Evolutionary conservation across 768 basidiomycete species (phyloP).

Genomic region (Mycena galopus): DNA sequence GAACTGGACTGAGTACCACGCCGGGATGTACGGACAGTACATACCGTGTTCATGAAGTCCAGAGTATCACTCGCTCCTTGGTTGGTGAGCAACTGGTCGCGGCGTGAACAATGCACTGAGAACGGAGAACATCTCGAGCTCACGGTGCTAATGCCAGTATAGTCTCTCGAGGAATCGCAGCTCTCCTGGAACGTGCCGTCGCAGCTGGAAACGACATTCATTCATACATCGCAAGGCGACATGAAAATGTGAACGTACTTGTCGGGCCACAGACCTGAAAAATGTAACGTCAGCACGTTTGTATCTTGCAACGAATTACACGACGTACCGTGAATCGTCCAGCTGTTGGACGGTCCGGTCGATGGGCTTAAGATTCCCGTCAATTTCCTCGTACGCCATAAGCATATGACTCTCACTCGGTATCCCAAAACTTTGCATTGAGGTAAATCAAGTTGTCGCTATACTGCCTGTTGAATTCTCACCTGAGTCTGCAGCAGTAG

Average conservation of each 20-base stretch:
- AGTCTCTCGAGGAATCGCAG: constrained; percentile 64
- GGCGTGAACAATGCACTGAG: constrained; percentile 4
- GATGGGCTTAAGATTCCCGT: constrained; percentile 47
- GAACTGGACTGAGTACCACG: not conserved
- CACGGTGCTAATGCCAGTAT: constrained; percentile 58
- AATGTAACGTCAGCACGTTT: constrained; percentile 18
- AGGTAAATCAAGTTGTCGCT: not conserved
- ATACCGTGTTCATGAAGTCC: constrained; percentile 65
- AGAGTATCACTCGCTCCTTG: constrained; percentile 73
- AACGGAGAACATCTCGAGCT: constrained; percentile 17
- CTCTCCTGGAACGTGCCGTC: constrained; percentile 59
- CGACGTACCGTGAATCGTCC: constrained; percentile 80
- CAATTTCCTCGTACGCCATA: not conserved
- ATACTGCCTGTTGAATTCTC: not conserved
- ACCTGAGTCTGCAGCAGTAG: constrained; percentile 70
- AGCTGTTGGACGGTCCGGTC: constrained; percentile 74
- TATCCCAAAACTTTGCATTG: constrained; percentile 76
- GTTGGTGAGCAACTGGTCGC: constrained; percentile 64
- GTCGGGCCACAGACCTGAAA: constrained; percentile 76
- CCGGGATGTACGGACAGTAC: not conserved
- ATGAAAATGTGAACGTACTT: constrained; percentile 51
- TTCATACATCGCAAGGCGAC: not conserved
- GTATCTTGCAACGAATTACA: not conserved
- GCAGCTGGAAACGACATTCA: constrained; percentile 57
- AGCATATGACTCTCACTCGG: constrained; percentile 42